Conservation (phyloP, 2,329 filamentous ascomycete species). For the Chaetomiaceae sp. region DNA sequence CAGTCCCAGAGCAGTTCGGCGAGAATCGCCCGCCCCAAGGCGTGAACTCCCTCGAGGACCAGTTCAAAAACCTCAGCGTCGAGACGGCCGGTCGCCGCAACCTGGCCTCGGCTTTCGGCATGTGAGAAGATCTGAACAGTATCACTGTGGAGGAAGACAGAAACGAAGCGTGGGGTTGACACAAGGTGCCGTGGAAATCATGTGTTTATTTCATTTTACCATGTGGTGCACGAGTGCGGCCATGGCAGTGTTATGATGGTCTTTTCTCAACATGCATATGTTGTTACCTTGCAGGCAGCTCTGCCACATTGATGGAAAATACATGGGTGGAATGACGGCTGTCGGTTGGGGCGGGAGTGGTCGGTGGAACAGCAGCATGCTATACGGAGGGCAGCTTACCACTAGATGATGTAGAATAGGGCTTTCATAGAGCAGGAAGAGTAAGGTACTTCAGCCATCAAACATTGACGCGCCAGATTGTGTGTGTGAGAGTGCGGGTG, state of each 20-base stretch:
- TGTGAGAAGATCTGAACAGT: no score
- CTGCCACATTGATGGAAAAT: constrained; percentile 4
- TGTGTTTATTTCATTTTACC: constrained; percentile 3
- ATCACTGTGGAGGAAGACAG: no score
- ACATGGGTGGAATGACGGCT: not conserved
- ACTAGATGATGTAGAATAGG: constrained; percentile 21
- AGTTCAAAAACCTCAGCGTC: constrained; percentile 20
- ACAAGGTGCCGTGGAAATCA: not conserved
- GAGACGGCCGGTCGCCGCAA: constrained; percentile 14
- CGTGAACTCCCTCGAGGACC: constrained; percentile 28
- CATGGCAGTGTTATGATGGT: constrained; percentile 6
- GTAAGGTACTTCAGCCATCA: constrained; percentile 4
- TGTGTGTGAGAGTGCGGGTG: not conserved
- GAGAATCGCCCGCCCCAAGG: constrained; percentile 41
- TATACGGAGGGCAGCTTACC: constrained; percentile 20
- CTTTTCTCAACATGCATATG: constrained; percentile 5
- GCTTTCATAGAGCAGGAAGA: constrained; percentile 16
- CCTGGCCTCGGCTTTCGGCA: constrained; percentile 11
- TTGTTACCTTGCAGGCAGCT: constrained; percentile 10
- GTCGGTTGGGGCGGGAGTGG: no score
- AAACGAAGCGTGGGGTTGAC: not conserved
- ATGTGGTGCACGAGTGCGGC: not conserved
- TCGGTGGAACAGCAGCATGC: constrained; percentile 7
- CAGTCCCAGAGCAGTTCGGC: constrained; percentile 32
- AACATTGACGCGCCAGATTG: not conserved